Evolutionary conservation across 352 stramenopile genomes (phyloP), one percentile per base, ranked within the genome.

Genomic region (Thraustochytrium sp.): DNA sequence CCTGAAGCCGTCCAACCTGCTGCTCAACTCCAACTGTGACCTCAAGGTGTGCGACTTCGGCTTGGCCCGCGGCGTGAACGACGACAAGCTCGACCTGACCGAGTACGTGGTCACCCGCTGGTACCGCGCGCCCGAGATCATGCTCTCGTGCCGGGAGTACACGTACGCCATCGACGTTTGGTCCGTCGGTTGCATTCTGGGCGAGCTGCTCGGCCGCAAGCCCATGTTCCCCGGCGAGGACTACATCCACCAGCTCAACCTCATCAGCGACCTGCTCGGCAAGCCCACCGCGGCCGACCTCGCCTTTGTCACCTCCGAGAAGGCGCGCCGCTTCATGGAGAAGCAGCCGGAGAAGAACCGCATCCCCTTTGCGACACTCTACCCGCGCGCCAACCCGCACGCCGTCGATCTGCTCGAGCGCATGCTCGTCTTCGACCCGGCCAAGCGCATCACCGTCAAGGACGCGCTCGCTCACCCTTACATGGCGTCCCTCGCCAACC

Each of bases 121-220:
- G 93, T 97, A 97, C 82, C 90, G 93, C 37, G 94, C 94, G 16
- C 94, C 94, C 0, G 94, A 98, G 86, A 95, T 98, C 86, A 98
- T 99, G 95, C 90, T 99, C 29, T 97, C 94, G 53, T 98, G 93
- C 87, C 94, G 96, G 82, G 92, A 98, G 82, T 99, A 99, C 88
- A 61, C 77, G 18, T 73, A 85, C 11, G 85, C 82, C 36, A 84
- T 99, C 85, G 95, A 98, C 82, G 91, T 98, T 0, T 98, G 95
- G 95, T 96, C 92, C 72, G 96, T 99, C 76, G 97, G 97, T 31
- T 99, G 97, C 85, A 99, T 99, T 78, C 98, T 99, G 82, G 97
- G 94, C 13, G 97, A 99, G 85, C 95, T 99, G 85, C 93, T 99
- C 78, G 92, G 91, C 3, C 90, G 97, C 54, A 99, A 98, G 82